phyloP scores from a whole-genome alignment of 1,284 basidiomycete species.

The Naganishia albida region DNA sequence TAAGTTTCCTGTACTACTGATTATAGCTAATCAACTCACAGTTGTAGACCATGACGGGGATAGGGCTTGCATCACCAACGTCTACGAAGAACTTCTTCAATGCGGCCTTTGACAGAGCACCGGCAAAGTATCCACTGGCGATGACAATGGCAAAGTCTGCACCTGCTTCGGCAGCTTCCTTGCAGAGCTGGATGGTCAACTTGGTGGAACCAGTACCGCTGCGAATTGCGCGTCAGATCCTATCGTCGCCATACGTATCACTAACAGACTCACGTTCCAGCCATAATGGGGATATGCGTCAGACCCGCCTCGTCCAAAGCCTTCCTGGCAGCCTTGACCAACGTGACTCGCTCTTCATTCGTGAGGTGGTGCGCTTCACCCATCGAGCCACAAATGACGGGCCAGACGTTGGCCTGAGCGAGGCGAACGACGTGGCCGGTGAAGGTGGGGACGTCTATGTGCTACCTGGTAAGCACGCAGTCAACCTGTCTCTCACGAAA shows the following conservation, averaged over 20 bases:
- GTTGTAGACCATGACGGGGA: slow-evolving; percentile 89
- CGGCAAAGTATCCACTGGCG: slow-evolving; percentile 78
- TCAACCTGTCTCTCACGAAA: slow-evolving; percentile 3
- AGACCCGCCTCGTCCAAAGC: slow-evolving; percentile 70
- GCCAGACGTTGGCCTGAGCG: slow-evolving; percentile 71
- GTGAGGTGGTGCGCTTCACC: slow-evolving; percentile 72
- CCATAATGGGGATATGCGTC: slow-evolving; percentile 67
- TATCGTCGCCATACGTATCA: background rate
- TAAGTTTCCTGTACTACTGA: background rate
- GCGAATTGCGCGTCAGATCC: background rate
- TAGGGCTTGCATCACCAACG: slow-evolving; percentile 72
- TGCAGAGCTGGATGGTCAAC: slow-evolving; percentile 71
- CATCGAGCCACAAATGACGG: slow-evolving; percentile 69
- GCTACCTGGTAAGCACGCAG: background rate
- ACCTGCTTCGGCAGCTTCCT: slow-evolving; percentile 74
- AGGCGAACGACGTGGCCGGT: slow-evolving; percentile 70
- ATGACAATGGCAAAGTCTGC: slow-evolving; percentile 85
- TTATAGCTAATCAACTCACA: slow-evolving; percentile 58
- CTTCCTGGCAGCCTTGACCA: slow-evolving; percentile 71
- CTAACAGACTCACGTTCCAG: slow-evolving; percentile 62
- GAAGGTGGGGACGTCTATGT: slow-evolving; percentile 69
- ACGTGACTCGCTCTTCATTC: slow-evolving; percentile 66
- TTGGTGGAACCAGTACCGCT: slow-evolving; percentile 74
- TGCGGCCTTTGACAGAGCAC: slow-evolving; percentile 66
- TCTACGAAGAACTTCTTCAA: slow-evolving; percentile 77